These are phyloP conservation scores for Prinsepia uniflora DNA, from an alignment of 306 rosid species.

Conservation along the genomic window DNA sequence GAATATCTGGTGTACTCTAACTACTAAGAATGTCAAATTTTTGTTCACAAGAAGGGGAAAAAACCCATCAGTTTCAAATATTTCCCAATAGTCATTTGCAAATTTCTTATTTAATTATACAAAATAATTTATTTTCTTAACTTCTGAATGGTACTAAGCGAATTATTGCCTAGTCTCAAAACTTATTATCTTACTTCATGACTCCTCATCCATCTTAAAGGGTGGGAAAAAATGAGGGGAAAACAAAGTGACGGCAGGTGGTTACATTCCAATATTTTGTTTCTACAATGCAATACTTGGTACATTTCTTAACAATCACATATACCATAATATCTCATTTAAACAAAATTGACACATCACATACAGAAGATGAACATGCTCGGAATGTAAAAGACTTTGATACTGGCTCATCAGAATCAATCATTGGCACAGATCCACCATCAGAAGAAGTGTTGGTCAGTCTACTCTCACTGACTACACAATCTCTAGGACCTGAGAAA, in stretches of 20 bases:
- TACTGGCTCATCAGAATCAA: slow-evolving; percentile 25
- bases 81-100: background rate
- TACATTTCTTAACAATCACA: background rate
- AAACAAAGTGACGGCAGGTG: background rate
- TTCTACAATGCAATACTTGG: background rate
- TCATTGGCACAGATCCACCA: slow-evolving; percentile 34
- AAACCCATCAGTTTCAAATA: background rate
- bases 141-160: background rate
- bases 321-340: background rate
- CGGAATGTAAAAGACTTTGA: slow-evolving; percentile 37
- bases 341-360: slow-evolving; percentile 41
- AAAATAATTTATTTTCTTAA: background rate
- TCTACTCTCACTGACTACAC: slow-evolving; percentile 38
- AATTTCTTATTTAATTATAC: no score
- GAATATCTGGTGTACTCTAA: background rate
- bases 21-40: background rate
- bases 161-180: background rate
- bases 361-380: slow-evolving; percentile 73
- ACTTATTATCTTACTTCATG: background rate
- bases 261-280: background rate
- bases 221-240: background rate
- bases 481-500: slow-evolving; percentile 43
- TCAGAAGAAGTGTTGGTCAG: slow-evolving; percentile 24
- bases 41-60: background rate
- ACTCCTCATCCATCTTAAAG: background rate